Conservation (phyloP, 768 basidiomycete species). For the Tulasnella sp. region DNA sequence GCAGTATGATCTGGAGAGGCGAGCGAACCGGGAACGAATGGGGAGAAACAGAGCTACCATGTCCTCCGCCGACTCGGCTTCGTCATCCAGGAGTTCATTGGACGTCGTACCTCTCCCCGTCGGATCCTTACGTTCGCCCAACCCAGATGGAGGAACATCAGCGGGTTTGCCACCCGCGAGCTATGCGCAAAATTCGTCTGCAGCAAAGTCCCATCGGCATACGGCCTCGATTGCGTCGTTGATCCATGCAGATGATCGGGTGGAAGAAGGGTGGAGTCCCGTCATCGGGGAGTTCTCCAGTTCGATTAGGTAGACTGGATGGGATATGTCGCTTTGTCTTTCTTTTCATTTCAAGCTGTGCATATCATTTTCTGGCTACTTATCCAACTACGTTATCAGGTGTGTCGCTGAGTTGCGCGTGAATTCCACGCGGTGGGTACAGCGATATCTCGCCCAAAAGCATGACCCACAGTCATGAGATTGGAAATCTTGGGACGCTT, state of each 20-base stretch:
- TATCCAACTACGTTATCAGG: too few species aligned
- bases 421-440: too few species aligned
- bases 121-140: constrained; percentile 15
- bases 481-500: too few species aligned
- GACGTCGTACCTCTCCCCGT: constrained; percentile 10
- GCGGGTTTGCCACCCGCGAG: constrained; percentile 20
- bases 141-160: constrained; percentile 19
- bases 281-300: constrained; percentile 29
- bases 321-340: too few species aligned
- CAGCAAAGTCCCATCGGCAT: constrained; percentile 47
- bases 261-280: constrained; percentile 78
- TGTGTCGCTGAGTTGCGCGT: too few species aligned
- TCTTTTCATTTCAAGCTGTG: too few species aligned
- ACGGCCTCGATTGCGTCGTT: constrained; percentile 78
- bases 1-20: constrained; percentile 55
- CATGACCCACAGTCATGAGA: too few species aligned
- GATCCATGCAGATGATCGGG: constrained; percentile 63
- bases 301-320: neutral
- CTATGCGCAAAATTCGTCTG: neutral
- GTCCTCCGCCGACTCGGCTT: constrained; percentile 12
- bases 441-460: too few species aligned
- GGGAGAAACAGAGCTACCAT: neutral
- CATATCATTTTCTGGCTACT: too few species aligned
- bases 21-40: constrained; percentile 14
- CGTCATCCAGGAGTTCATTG: constrained; percentile 35